Percentiles rank a stretch among this genome's conserved stretches.
Conservation (phyloP, 2,329 filamentous ascomycete genomes). For the Magnaporthiopsis poae region DNA sequence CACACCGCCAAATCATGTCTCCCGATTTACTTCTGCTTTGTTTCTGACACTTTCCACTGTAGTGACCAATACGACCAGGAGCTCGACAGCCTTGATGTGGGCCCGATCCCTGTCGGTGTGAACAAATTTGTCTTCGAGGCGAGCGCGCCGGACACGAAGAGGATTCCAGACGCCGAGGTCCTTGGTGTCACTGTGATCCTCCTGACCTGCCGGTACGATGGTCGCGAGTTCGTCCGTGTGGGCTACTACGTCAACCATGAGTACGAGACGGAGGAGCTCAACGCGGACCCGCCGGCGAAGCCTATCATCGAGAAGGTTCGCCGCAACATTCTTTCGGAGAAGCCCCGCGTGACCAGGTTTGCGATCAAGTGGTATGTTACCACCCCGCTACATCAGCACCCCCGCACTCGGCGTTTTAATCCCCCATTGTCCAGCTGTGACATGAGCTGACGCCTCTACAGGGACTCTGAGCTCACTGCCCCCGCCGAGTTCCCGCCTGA, state of each 20-base stretch:
- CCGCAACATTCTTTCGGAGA: slow-evolving; percentile 88
- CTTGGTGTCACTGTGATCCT: slow-evolving; percentile 95
- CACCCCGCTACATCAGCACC: too few species aligned
- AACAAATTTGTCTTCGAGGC: slow-evolving; percentile 99
- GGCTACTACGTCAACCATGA: slow-evolving; percentile 99
- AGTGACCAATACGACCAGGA: slow-evolving; percentile 97
- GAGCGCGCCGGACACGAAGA: slow-evolving; percentile 77
- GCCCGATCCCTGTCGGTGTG: slow-evolving; percentile 91
- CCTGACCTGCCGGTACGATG: slow-evolving; percentile 91
- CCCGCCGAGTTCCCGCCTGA: slow-evolving; percentile 94
- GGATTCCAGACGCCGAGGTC: slow-evolving; percentile 90
- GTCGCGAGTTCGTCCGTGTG: slow-evolving; percentile 91
- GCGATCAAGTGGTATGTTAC: slow-evolving; percentile 86
- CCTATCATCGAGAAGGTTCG: slow-evolving; percentile 84
- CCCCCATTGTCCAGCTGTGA: not conserved
- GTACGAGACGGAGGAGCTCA: slow-evolving; percentile 85
- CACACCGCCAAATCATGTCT: slow-evolving; percentile 10
- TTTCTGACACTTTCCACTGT: not conserved
- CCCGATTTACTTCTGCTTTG: slow-evolving; percentile 9
- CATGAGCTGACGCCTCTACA: slow-evolving; percentile 26
- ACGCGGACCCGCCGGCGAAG: slow-evolving; percentile 80
- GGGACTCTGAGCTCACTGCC: slow-evolving; percentile 95
- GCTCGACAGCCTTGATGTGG: slow-evolving; percentile 90
- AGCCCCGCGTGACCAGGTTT: slow-evolving; percentile 93
- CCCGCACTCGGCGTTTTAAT: not conserved